Base-by-base conservation (phyloP, 352 stramenopile genomes). In the Globisporangium radiosum region DNA sequence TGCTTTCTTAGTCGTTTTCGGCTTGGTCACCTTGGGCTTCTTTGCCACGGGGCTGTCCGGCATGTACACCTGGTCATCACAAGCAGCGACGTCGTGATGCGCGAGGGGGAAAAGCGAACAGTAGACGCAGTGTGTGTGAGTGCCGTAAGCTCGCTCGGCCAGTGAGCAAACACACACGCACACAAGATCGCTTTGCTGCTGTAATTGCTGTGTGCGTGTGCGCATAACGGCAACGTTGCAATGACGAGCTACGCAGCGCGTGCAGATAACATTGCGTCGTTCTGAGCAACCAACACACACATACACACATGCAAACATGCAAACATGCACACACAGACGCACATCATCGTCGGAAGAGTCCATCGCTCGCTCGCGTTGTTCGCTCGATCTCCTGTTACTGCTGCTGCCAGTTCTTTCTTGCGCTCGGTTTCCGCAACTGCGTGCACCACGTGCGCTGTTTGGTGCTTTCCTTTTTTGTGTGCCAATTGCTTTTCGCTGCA, bases 321-420 rank as follows among this genome's bases (percentile, higher is more conserved):
- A 48, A 8, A 36, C 1, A n/a, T 39, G 42, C 37, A 47, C 6
- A 40, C 6, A 11, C 51, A 44, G 14, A 76, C 73, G 52, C 52
- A 86, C 76, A 52, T 83, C 71, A 37, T 82, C 68, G 52, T 82
- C 73, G 7, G 73, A 82, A 53, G 76, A 72, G 57, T 72, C 71
- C 76, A 78, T 85, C 45, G 55, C 64, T 49, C 38, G 17, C 36
- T 39, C 49, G 42, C 11, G 47, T 14, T 36, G 44, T 42, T 45
- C 9, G n/a, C 7, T 50, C 15, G 6, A 11, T 25, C 45, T n/a
- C 45, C 17, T 17, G 14, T n/a, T 50, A 25, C 45, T 33, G 45
- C 37, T 45, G 7, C 7, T 17, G 33, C 25, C 44, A 3, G 7
- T 45, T 15, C 37, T 7, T n/a, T 4, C 3, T 14, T 43, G 25